Evolutionary conservation across 495 filamentous ascomycete species (phyloP).

Genomic region (Neurospora sp.): DNA sequence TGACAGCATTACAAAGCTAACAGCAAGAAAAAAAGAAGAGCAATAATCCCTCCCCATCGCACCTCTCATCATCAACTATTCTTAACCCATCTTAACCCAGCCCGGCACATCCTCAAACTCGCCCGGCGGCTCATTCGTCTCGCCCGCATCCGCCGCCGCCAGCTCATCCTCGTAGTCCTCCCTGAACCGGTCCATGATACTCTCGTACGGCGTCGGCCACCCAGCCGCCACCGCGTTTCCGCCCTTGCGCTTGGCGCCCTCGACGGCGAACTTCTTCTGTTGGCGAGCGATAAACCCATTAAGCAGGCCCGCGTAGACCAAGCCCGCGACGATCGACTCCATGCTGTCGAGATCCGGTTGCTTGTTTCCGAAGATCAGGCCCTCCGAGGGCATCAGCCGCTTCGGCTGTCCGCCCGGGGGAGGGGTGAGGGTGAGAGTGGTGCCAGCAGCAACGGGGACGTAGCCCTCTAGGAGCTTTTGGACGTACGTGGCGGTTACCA

Average conservation of each 20-base stretch:
- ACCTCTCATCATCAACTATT: background rate
- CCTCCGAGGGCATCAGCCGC: conserved; percentile 38
- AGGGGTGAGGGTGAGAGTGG: conserved; percentile 21
- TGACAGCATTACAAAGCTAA: background rate
- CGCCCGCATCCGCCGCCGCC: conserved; percentile 12
- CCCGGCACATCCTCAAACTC: conserved; percentile 27
- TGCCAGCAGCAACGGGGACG: conserved; percentile 18
- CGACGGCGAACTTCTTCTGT: conserved; percentile 67
- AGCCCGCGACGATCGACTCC: conserved; percentile 66
- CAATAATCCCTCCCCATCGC: background rate
- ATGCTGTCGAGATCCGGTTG: conserved; percentile 52
- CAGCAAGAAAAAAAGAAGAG: background rate
- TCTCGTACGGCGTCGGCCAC: conserved; percentile 28
- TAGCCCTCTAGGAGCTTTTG: conserved; percentile 45
- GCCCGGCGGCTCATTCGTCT: conserved; percentile 16
- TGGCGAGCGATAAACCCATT: conserved; percentile 77
- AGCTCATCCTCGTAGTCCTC: conserved; percentile 22
- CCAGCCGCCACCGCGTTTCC: conserved; percentile 37
- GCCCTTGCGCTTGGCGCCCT: conserved; percentile 56
- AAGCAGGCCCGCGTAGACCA: conserved; percentile 75
- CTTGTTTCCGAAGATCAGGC: conserved; percentile 41
- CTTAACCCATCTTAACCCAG: conserved; percentile 19
- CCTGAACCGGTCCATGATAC: conserved; percentile 20
- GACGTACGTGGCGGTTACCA: conserved; percentile 38
- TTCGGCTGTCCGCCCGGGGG: conserved; percentile 38